Conservation (phyloP, 1,139 yeast genomes). For the Hansenula lynferdii region DNA sequence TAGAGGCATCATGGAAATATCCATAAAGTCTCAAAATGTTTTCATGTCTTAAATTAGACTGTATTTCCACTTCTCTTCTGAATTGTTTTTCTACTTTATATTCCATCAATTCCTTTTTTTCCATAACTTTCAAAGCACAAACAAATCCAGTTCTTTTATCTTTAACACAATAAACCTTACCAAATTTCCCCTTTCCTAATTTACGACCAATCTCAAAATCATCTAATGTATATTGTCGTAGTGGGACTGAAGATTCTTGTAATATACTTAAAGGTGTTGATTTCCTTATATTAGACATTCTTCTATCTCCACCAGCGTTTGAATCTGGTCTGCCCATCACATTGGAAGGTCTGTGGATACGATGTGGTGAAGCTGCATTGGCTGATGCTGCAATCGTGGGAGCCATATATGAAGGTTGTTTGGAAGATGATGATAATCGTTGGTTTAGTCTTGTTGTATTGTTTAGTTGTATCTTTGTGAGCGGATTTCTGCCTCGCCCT, state of each 20-base stretch:
- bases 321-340: neutral
- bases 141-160: slow-evolving; percentile 73
- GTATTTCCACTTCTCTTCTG: slow-evolving; percentile 89
- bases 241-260: slow-evolving; percentile 20
- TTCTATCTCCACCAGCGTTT: slow-evolving; percentile 3
- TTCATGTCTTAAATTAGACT: slow-evolving; percentile 68
- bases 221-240: slow-evolving; percentile 28
- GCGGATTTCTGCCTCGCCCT: slow-evolving; percentile 8
- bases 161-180: slow-evolving; percentile 84
- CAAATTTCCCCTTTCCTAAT: slow-evolving; percentile 91
- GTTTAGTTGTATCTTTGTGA: slow-evolving; percentile 14
- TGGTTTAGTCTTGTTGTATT: slow-evolving; percentile 6
- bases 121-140: slow-evolving; percentile 90
- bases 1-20: slow-evolving; percentile 73
- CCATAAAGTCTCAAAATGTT: slow-evolving; percentile 80
- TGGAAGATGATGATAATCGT: slow-evolving; percentile 7
- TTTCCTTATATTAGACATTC: slow-evolving; percentile 10
- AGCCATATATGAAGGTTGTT: slow-evolving; percentile 23
- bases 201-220: slow-evolving; percentile 88
- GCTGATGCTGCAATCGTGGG: slow-evolving; percentile 23
- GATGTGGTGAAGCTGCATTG: slow-evolving; percentile 18
- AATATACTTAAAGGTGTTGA: slow-evolving; percentile 20
- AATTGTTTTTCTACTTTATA: slow-evolving; percentile 84
- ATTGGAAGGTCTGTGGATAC: slow-evolving; percentile 10
- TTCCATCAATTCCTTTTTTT: slow-evolving; percentile 68